Conservation (phyloP, 176 grass and related monocot species). For the Phragmites australis region DNA sequence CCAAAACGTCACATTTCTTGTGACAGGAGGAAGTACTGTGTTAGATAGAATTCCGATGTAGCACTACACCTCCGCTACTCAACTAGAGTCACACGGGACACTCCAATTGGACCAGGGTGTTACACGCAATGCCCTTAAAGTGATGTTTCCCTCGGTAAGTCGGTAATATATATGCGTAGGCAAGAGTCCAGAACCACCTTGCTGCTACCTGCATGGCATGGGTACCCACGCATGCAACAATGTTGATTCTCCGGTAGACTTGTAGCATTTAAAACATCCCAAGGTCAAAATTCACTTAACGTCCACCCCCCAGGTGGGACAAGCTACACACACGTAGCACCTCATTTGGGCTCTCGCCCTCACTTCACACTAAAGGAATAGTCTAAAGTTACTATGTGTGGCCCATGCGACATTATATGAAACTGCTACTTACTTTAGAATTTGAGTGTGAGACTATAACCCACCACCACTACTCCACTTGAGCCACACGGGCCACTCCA, state of each 20-base stretch:
- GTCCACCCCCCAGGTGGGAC: background rate
- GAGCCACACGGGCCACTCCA: background rate
- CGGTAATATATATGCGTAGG: background rate
- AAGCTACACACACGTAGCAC: background rate
- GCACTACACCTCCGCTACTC: background rate
- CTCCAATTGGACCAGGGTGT: background rate
- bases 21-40: background rate
- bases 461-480: background rate
- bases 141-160: background rate
- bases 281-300: background rate
- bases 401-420: background rate
- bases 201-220: background rate
- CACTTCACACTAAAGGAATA: background rate
- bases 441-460: background rate
- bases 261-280: background rate
- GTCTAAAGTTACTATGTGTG: background rate
- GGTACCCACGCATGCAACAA: background rate
- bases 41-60: background rate
- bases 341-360: background rate
- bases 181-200: background rate
- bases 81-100: background rate
- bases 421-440: background rate
- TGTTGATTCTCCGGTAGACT: background rate
- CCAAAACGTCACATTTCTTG: background rate
- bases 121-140: background rate